Conservation (phyloP, 352 stramenopile species). For the Pythium sukuiense region DNA sequence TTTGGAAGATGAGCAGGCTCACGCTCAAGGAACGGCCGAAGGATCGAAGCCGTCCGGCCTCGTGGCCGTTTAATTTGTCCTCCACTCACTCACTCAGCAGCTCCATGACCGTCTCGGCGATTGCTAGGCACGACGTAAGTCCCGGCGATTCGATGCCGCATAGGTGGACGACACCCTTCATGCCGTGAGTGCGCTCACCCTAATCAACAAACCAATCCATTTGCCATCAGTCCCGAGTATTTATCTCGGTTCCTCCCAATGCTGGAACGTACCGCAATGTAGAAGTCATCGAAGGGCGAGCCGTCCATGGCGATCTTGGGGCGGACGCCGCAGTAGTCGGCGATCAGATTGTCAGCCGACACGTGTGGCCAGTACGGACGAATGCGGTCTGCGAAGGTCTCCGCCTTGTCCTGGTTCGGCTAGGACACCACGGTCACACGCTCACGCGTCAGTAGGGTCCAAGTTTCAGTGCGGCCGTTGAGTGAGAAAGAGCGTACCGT, state of each 20-base stretch:
- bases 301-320: conserved; percentile 90
- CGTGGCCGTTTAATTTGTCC: conserved; percentile 7
- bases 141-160: conserved; percentile 97
- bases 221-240: not conserved
- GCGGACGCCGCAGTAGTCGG: conserved; percentile 96
- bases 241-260: not conserved
- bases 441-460: not conserved
- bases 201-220: conserved; percentile 25
- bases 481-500: conserved; percentile 29
- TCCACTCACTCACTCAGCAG: conserved; percentile 36
- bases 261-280: conserved; percentile 60
- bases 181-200: conserved; percentile 63
- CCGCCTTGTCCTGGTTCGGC: conserved; percentile 59
- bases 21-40: not conserved
- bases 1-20: conserved; percentile 31
- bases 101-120: conserved; percentile 73
- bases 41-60: not conserved
- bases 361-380: conserved; percentile 93
- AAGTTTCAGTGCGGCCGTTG: not conserved
- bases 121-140: conserved; percentile 86
- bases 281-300: conserved; percentile 87
- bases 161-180: conserved; percentile 89
- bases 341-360: conserved; percentile 66
- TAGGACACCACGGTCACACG: conserved; percentile 2
- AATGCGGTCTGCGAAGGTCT: conserved; percentile 67